Evolutionary conservation across 306 rosid genomes (phyloP).

Genomic region (Gleditsia sinensis): DNA sequence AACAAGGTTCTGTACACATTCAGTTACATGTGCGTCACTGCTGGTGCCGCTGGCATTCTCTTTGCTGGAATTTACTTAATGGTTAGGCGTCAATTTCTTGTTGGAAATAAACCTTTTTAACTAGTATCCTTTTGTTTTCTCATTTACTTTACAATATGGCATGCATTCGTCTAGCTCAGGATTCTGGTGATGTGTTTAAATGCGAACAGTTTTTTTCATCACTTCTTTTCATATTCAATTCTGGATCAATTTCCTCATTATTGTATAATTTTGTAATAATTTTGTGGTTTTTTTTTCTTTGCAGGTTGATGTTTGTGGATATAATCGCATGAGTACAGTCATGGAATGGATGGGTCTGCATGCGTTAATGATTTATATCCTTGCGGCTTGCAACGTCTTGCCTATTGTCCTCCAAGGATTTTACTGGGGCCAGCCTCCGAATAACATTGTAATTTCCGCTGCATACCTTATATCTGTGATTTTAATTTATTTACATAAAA

Average conservation of each 20-base stretch:
- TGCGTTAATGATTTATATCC: slow-evolving; percentile 73
- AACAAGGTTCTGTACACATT: slow-evolving; percentile 88
- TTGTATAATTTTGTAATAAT: neutral
- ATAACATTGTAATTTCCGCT: slow-evolving; percentile 65
- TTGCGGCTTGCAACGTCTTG: slow-evolving; percentile 83
- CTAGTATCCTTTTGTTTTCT: slow-evolving; percentile 5
- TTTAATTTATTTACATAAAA: neutral
- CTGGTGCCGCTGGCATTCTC: slow-evolving; percentile 85
- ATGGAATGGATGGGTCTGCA: slow-evolving; percentile 95
- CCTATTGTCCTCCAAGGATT: slow-evolving; percentile 87
- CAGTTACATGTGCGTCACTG: slow-evolving; percentile 85
- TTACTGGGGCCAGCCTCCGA: slow-evolving; percentile 74
- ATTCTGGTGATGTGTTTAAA: neutral
- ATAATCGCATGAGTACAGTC: slow-evolving; percentile 54
- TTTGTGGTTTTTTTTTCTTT: neutral
- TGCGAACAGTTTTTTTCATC: no score
- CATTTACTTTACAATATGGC: neutral
- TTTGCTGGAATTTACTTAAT: slow-evolving; percentile 74
- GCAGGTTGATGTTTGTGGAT: slow-evolving; percentile 91
- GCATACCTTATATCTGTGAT: neutral
- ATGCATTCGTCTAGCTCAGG: no score
- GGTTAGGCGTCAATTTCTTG: slow-evolving; percentile 48
- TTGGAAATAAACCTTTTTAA: neutral
- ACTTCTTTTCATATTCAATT: no score
- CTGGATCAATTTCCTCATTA: no score